A percentile compares a stretch with the other conserved stretches of the same genome.
Evolutionary conservation across 23 red algal species (phyloP).

Genomic region (Cyanidium caldarium): DNA sequence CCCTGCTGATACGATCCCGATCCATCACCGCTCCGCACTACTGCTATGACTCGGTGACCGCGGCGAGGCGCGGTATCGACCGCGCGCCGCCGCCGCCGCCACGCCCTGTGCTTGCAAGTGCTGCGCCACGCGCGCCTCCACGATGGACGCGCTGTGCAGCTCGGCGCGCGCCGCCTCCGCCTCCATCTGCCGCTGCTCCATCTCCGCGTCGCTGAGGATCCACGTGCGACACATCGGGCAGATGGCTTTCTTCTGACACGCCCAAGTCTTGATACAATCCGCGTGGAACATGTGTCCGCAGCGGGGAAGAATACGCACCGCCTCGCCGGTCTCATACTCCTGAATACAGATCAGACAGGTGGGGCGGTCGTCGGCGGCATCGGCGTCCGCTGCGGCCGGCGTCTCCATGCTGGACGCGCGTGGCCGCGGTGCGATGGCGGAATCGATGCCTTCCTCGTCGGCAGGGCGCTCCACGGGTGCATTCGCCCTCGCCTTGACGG

Average conservation of each 20-base stretch:
- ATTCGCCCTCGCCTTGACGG: too few species aligned
- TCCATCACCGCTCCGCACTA: too few species aligned
- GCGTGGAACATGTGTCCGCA: neutral
- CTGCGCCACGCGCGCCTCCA: neutral
- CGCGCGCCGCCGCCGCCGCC: too few species aligned
- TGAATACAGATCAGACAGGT: neutral
- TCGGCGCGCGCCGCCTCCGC: neutral
- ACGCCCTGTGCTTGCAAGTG: neutral
- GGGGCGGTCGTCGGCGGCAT: neutral
- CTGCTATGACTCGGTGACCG: too few species aligned
- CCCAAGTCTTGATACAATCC: conserved; percentile 1
- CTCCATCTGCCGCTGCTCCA: neutral
- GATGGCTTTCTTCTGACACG: neutral
- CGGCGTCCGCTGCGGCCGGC: neutral
- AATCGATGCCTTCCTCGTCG: too few species aligned
- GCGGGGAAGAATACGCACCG: neutral
- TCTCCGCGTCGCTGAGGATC: neutral
- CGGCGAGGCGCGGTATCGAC: too few species aligned
- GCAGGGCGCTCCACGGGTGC: too few species aligned
- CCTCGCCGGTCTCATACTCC: neutral
- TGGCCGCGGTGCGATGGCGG: too few species aligned
- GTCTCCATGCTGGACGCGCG: too few species aligned
- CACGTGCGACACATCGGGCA: neutral
- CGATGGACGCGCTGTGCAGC: neutral
- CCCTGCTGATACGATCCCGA: too few species aligned